These are phyloP conservation scores for Pueraria montana DNA, from an alignment of 306 rosid species.

Conservation along the genomic window DNA sequence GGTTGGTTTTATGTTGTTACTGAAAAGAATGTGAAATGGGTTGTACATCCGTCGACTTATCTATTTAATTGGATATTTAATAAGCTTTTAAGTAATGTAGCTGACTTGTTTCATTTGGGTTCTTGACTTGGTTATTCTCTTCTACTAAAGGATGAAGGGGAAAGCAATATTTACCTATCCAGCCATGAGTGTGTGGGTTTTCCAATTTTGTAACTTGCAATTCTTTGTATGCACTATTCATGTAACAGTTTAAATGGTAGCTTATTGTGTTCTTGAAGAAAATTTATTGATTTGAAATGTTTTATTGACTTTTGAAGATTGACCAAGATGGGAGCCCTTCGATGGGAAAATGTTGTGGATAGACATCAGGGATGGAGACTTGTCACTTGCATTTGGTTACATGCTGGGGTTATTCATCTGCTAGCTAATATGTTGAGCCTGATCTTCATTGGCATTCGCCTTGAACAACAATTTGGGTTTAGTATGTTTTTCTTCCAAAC, in stretches of 20 bases:
- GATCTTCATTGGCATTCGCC: constrained; percentile 82
- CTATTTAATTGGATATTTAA: background rate
- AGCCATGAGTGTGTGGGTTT: background rate
- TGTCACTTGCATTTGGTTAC: constrained; percentile 85
- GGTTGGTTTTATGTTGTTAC: constrained; percentile 16
- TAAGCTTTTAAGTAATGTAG: background rate
- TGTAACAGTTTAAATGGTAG: background rate
- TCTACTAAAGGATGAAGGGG: background rate
- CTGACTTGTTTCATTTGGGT: constrained; percentile 5
- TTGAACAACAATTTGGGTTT: constrained; percentile 95
- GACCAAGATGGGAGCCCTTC: constrained; percentile 84
- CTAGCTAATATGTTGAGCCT: constrained; percentile 79
- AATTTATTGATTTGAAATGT: constrained; percentile 23
- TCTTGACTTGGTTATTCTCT: background rate
- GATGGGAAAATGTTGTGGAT: constrained; percentile 67
- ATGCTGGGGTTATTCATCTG: constrained; percentile 87
- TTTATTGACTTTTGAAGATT: constrained; percentile 60
- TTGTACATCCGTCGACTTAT: background rate
- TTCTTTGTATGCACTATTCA: constrained; percentile 27
- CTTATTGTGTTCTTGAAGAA: background rate
- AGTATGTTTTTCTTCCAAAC: constrained; percentile 52
- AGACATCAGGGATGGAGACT: constrained; percentile 89
- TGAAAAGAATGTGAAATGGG: background rate
- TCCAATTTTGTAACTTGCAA: background rate
- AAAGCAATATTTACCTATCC: background rate